These are phyloP conservation scores for Plasmopara muralis DNA, from an alignment of 352 stramenopile genomes.

Conservation along the genomic window DNA sequence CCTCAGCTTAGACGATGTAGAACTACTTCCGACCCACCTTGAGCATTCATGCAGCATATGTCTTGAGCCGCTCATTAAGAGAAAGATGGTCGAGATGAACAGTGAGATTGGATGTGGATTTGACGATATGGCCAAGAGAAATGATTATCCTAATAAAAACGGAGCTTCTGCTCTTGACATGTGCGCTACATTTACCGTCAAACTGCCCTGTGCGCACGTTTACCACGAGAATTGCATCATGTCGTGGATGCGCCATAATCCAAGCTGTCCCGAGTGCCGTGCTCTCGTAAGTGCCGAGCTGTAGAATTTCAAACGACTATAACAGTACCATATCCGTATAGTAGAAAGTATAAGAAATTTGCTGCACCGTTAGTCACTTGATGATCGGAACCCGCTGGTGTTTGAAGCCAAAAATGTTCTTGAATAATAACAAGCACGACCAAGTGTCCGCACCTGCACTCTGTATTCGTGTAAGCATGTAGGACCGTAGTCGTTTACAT, in stretches of 20 bases:
- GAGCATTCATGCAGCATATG: conserved; percentile 55
- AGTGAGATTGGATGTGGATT: background rate
- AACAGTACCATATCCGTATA: too few species aligned
- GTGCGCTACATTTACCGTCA: conserved; percentile 26
- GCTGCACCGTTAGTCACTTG: too few species aligned
- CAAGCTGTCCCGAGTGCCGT: conserved; percentile 55
- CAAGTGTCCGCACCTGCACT: too few species aligned
- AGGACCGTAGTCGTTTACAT: too few species aligned
- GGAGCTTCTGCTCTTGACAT: background rate
- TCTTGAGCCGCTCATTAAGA: conserved; percentile 29
- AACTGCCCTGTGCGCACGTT: conserved; percentile 41
- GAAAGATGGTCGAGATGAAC: conserved; percentile 12
- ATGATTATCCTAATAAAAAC: conserved; percentile 4
- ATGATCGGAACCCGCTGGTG: too few species aligned
- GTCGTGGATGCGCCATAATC: conserved; percentile 53
- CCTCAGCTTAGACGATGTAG: conserved; percentile 46
- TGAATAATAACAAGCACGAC: too few species aligned
- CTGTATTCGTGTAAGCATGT: too few species aligned
- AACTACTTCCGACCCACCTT: conserved; percentile 23
- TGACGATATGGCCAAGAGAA: background rate
- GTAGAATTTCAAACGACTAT: background rate
- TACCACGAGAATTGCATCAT: conserved; percentile 71
- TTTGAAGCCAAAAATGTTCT: too few species aligned
- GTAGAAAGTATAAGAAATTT: too few species aligned
- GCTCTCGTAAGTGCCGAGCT: conserved; percentile 21